Percentiles rank a stretch among this genome's conserved stretches.
These are phyloP conservation scores for Dactylellina sp. DNA, from an alignment of 2,329 filamentous ascomycete genomes.

Conservation along the genomic window DNA sequence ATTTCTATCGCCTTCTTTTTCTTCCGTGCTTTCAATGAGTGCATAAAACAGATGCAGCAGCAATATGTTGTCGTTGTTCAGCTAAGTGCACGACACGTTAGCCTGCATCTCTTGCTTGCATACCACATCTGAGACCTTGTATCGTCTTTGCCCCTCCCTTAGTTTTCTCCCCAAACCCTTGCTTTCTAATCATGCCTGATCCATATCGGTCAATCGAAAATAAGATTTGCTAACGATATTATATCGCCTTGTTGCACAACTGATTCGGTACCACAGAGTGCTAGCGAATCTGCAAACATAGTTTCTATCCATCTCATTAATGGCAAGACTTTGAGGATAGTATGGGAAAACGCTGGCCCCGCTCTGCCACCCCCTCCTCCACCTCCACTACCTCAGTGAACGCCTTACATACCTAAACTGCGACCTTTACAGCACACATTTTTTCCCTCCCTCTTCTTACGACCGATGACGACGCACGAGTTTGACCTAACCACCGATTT, in stretches of 20 bases:
- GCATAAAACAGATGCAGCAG: slow-evolving; percentile 14
- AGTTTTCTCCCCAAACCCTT: slow-evolving; percentile 3
- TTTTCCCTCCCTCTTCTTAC: neutral
- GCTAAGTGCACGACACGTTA: slow-evolving; percentile 54
- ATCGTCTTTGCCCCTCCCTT: slow-evolving; percentile 26
- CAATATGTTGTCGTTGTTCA: slow-evolving; percentile 38
- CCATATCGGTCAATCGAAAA: slow-evolving; percentile 13
- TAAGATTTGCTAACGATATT: slow-evolving; percentile 43
- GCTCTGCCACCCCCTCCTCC: slow-evolving; percentile 50
- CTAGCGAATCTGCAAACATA: slow-evolving; percentile 56
- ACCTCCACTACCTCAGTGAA: slow-evolving; percentile 53
- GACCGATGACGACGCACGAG: neutral
- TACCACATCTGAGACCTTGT: slow-evolving; percentile 13
- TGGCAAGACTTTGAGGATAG: slow-evolving; percentile 56
- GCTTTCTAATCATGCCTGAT: slow-evolving; percentile 7
- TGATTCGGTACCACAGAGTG: slow-evolving; percentile 46
- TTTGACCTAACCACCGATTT: neutral
- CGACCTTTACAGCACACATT: neutral
- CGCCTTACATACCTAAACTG: neutral
- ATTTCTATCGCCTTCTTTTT: slow-evolving; percentile 1
- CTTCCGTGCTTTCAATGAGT: slow-evolving; percentile 12
- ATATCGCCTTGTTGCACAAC: slow-evolving; percentile 35
- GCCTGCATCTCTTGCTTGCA: slow-evolving; percentile 54
- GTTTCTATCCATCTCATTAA: slow-evolving; percentile 56
- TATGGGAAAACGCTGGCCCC: slow-evolving; percentile 56